Evolutionary conservation across 2,329 filamentous ascomycete genomes (phyloP).

Genomic region (Saccharata proteae): DNA sequence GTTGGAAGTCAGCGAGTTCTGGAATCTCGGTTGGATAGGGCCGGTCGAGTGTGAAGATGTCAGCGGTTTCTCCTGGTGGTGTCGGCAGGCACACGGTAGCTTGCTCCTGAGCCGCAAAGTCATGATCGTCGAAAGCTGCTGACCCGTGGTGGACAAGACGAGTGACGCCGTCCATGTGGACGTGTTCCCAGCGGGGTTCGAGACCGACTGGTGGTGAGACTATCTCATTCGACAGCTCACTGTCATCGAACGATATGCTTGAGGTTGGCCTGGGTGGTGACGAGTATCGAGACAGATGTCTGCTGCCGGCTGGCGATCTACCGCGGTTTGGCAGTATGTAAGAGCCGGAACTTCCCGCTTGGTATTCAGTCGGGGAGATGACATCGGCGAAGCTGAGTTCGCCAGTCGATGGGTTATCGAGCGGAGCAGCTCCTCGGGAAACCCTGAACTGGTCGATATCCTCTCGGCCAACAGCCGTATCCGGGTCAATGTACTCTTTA

Average conservation of each 20-base stretch:
- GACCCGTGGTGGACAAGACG: conserved; percentile 22
- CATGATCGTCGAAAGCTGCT: conserved; percentile 19
- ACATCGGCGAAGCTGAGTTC: conserved; percentile 20
- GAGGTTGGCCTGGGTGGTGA: conserved; percentile 19
- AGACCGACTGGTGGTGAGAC: conserved; percentile 21
- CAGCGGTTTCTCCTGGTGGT: conserved; percentile 20
- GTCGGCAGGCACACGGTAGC: conserved; percentile 25
- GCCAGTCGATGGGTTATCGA: conserved; percentile 7
- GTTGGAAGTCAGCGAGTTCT: not conserved
- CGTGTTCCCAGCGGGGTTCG: conserved; percentile 25
- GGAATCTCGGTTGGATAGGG: conserved; percentile 1
- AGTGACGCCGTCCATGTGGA: conserved; percentile 27
- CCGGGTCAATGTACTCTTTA: conserved; percentile 37
- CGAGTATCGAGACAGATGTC: conserved; percentile 13
- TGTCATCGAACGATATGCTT: conserved; percentile 26
- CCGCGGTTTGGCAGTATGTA: conserved; percentile 25
- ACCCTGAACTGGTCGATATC: conserved; percentile 26
- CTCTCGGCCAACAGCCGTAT: conserved; percentile 30
- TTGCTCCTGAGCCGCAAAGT: conserved; percentile 19
- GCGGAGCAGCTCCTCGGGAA: conserved; percentile 8
- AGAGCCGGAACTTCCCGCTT: conserved; percentile 30
- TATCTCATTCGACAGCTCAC: conserved; percentile 23
- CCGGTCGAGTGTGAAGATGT: conserved; percentile 11
- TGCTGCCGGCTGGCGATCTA: conserved; percentile 14
- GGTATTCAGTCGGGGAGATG: conserved; percentile 30